A percentile compares a stretch with the other conserved stretches of the same genome.
Conservation (phyloP, 495 filamentous ascomycete genomes). For the Hypoxylon subgilvum region DNA sequence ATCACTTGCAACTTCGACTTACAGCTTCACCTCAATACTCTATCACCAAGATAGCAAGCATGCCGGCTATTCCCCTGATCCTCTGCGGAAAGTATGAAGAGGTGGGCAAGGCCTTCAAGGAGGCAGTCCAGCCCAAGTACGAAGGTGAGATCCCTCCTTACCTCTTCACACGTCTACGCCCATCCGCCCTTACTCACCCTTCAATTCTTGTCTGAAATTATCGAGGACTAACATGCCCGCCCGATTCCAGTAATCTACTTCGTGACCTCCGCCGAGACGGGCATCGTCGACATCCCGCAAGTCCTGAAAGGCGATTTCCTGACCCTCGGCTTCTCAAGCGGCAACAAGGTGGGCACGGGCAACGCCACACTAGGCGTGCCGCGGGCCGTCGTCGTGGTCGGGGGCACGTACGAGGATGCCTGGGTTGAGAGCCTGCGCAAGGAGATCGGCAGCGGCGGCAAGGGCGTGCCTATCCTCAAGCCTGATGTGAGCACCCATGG, state of each 20-base stretch:
- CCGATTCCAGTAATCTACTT: constrained; percentile 16
- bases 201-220: background rate
- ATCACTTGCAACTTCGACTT: background rate
- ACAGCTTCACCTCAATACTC: background rate
- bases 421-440: constrained; percentile 11
- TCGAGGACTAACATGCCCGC: background rate
- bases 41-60: constrained; percentile 4
- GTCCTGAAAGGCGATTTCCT: constrained; percentile 20
- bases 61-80: constrained; percentile 22
- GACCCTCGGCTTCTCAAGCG: background rate
- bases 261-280: constrained; percentile 6
- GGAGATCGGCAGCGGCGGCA: constrained; percentile 3
- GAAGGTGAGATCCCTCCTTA: constrained; percentile 8
- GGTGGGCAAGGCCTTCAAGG: constrained; percentile 21
- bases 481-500: background rate
- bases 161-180: background rate
- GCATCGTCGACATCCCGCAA: constrained; percentile 18
- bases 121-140: constrained; percentile 25
- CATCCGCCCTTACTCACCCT: background rate
- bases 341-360: constrained; percentile 1
- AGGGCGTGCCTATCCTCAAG: constrained; percentile 21
- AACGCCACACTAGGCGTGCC: constrained; percentile 7
- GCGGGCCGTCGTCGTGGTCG: constrained; percentile 16
- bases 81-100: constrained; percentile 25
- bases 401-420: constrained; percentile 13